Conservation (phyloP, 2,329 filamentous ascomycete species). For the Ceratocystis ficicola region DNA sequence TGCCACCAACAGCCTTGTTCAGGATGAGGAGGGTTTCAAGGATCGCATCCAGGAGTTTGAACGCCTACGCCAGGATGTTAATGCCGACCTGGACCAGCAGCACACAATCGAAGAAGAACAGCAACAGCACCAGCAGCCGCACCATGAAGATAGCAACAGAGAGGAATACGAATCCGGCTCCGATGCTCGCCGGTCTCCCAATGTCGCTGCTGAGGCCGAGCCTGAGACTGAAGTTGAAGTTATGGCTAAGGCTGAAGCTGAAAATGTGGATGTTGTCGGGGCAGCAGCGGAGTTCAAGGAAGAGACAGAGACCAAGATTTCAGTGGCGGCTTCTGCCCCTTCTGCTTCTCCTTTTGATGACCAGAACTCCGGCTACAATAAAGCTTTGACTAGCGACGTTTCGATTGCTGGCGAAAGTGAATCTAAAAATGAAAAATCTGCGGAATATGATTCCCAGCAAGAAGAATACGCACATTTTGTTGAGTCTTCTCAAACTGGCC, state of each 20-base stretch:
- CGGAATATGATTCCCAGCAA: neutral
- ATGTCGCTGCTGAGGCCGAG: neutral
- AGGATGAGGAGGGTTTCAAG: constrained; percentile 47
- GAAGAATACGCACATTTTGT: neutral
- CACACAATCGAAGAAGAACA: constrained; percentile 23
- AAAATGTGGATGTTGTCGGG: neutral
- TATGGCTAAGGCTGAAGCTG: neutral
- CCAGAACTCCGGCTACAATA: neutral
- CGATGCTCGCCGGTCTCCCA: neutral
- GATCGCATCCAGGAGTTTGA: constrained; percentile 78
- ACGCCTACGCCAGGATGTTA: constrained; percentile 60
- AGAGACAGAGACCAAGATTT: neutral
- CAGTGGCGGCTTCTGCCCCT: neutral
- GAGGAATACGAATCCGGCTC: neutral
- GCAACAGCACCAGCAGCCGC: constrained; percentile 27
- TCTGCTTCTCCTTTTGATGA: neutral
- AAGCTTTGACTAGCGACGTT: neutral
- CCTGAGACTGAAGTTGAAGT: neutral
- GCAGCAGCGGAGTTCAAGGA: neutral
- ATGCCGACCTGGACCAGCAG: constrained; percentile 34
- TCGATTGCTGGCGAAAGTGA: neutral
- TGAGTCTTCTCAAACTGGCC: neutral
- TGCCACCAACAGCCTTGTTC: constrained; percentile 37
- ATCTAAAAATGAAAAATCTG: neutral
- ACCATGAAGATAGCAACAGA: neutral